Percentiles rank a stretch among this genome's conserved stretches.
phyloP scores from a whole-genome alignment of 306 rosid genomes.

The Cicer cuneatum region DNA sequence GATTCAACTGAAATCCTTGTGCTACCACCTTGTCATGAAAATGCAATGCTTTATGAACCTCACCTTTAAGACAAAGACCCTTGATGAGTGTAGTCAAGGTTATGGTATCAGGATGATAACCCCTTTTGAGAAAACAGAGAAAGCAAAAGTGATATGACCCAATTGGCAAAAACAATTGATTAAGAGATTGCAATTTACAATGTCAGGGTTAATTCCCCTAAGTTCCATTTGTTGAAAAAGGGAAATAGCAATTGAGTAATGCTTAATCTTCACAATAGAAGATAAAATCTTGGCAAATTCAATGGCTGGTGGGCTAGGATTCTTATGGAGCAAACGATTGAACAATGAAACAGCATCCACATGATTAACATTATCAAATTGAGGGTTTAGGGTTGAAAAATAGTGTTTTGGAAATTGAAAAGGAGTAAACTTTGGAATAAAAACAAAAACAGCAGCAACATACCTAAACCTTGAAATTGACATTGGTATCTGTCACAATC shows the following conservation, averaged over 20 bases:
- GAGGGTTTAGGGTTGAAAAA: too few species aligned
- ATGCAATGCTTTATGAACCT: not conserved
- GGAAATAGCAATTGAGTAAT: not conserved
- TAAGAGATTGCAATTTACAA: not conserved
- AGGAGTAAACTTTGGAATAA: too few species aligned
- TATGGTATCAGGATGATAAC: rapidly evolving
- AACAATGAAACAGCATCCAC: not conserved
- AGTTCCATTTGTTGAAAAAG: not conserved
- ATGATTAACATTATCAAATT: too few species aligned
- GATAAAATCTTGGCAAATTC: not conserved
- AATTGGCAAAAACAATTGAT: not conserved
- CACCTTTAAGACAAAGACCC: not conserved
- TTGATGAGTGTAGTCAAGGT: not conserved
- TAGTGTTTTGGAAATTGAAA: too few species aligned
- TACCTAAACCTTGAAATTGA: too few species aligned
- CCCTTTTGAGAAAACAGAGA: not conserved
- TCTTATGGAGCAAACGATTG: not conserved
- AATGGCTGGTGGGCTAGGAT: not conserved
- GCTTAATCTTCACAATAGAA: not conserved
- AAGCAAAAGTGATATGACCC: not conserved
- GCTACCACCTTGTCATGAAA: not conserved
- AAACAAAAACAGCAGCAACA: too few species aligned
- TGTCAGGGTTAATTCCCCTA: not conserved
- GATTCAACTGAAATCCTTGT: not conserved
- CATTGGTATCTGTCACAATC: too few species aligned